Evolutionary conservation across 192 early-diverging fungal genomes (phyloP).

Genomic region (Spinellus fusiger): DNA sequence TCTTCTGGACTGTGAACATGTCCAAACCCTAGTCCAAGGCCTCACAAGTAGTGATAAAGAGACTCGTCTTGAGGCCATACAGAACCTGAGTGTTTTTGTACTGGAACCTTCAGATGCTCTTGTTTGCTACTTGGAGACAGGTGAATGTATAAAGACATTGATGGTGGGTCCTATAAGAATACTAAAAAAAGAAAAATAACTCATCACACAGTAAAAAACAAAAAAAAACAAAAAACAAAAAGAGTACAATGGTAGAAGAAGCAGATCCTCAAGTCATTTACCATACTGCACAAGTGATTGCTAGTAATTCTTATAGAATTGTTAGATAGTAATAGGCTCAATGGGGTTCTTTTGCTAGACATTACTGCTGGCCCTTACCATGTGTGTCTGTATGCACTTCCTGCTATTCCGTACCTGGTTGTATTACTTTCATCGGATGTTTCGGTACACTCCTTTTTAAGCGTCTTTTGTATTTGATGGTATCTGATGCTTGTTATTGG

Average conservation of each 20-base stretch:
- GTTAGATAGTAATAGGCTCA: not conserved
- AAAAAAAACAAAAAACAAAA: too few species aligned
- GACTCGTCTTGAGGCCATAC: slow-evolving; percentile 16
- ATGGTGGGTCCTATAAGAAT: slow-evolving; percentile 10
- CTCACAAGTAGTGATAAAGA: slow-evolving; percentile 12
- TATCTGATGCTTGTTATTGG: not conserved
- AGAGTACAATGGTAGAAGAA: slow-evolving; percentile 1
- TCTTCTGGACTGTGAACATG: slow-evolving; percentile 10
- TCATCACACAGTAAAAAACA: too few species aligned
- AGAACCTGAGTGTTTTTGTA: slow-evolving; percentile 18
- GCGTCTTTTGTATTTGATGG: not conserved
- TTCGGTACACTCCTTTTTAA: not conserved
- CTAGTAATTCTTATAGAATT: slow-evolving; percentile 19
- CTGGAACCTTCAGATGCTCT: slow-evolving; percentile 26
- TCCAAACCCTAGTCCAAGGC: slow-evolving; percentile 8
- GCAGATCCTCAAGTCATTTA: slow-evolving; percentile 11
- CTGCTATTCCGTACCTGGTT: slow-evolving; percentile 22
- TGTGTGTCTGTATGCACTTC: slow-evolving; percentile 19
- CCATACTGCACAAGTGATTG: slow-evolving; percentile 17
- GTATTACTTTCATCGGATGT: slow-evolving; percentile 14
- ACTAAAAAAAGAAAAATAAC: not conserved
- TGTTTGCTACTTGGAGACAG: slow-evolving; percentile 18
- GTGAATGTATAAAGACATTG: slow-evolving; percentile 22
- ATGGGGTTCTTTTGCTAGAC: slow-evolving; percentile 6
- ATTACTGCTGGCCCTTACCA: slow-evolving; percentile 33